These are phyloP conservation scores for Didymella glomerata DNA, from an alignment of 2,329 filamentous ascomycete species.

Conservation along the genomic window DNA sequence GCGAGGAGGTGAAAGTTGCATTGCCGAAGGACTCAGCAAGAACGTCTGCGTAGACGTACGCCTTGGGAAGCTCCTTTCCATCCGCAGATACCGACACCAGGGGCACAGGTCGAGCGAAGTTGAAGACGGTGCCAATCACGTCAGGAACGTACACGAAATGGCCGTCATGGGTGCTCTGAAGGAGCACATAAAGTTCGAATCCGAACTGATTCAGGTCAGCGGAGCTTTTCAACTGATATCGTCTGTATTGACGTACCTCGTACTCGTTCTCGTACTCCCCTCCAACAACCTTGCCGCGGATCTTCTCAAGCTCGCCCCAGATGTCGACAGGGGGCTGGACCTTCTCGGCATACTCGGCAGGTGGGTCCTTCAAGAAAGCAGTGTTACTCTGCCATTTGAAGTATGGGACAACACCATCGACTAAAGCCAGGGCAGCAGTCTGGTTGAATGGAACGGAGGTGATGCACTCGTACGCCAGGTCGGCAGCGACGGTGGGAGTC, in stretches of 20 bases:
- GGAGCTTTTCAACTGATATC: neutral
- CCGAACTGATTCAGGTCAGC: conserved; percentile 40
- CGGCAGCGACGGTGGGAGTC: conserved; percentile 53
- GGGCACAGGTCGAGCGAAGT: conserved; percentile 58
- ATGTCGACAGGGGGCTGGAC: conserved; percentile 56
- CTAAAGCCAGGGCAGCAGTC: conserved; percentile 50
- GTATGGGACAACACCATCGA: conserved; percentile 57
- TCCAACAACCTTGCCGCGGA: conserved; percentile 51
- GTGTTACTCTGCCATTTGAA: conserved; percentile 58
- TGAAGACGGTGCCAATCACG: conserved; percentile 61
- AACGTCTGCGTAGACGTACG: conserved; percentile 63
- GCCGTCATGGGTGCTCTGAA: conserved; percentile 68
- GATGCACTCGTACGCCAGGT: conserved; percentile 57
- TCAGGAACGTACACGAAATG: conserved; percentile 68
- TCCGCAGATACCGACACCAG: conserved; percentile 69
- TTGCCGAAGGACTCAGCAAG: conserved; percentile 53
- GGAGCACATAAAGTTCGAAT: conserved; percentile 49
- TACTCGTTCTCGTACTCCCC: conserved; percentile 54
- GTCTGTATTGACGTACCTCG: conserved; percentile 35
- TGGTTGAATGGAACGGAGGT: conserved; percentile 57
- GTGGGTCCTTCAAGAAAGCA: conserved; percentile 56
- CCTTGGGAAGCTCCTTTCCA: conserved; percentile 59
- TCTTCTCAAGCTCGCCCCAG: conserved; percentile 49
- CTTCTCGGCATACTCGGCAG: conserved; percentile 56
- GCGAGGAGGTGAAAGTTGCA: conserved; percentile 55